These are phyloP conservation scores for Eremothecium gossypii DNA, from an alignment of 1,139 yeast species.

Conservation along the genomic window DNA sequence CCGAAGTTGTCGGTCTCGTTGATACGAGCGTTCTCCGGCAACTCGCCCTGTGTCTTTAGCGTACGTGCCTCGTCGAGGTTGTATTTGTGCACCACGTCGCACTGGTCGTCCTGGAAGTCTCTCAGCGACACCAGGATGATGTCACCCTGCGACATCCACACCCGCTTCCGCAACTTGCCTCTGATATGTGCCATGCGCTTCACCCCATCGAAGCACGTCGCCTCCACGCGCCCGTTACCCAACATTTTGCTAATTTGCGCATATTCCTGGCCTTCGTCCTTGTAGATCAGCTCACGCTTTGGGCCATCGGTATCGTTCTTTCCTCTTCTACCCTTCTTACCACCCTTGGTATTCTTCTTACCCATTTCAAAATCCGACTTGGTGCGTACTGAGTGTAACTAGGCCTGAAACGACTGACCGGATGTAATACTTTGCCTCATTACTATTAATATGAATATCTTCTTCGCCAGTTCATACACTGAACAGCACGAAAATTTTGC, in stretches of 20 bases:
- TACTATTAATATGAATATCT: no score
- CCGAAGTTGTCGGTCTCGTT: slow-evolving; percentile 97
- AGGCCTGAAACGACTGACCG: no score
- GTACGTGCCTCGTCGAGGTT: slow-evolving; percentile 98
- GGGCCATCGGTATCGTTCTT: slow-evolving; percentile 88
- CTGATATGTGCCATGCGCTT: slow-evolving; percentile 96
- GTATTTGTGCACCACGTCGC: slow-evolving; percentile 96
- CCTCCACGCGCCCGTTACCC: slow-evolving; percentile 96
- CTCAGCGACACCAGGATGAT: slow-evolving; percentile 90
- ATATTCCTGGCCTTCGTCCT: slow-evolving; percentile 97
- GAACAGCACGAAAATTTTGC: slow-evolving; percentile 1
- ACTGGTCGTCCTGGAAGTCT: slow-evolving; percentile 97
- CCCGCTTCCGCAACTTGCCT: slow-evolving; percentile 98
- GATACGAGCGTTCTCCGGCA: slow-evolving; percentile 93
- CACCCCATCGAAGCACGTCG: slow-evolving; percentile 85
- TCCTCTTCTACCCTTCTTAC: slow-evolving; percentile 92
- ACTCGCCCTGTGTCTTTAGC: slow-evolving; percentile 89
- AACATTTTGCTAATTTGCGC: slow-evolving; percentile 98
- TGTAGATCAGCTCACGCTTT: slow-evolving; percentile 86
- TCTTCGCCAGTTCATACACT: not conserved
- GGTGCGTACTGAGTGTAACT: no score
- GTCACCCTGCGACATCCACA: slow-evolving; percentile 99
- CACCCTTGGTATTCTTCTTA: slow-evolving; percentile 35
- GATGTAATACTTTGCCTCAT: no score
- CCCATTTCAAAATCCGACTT: slow-evolving; percentile 23